Base-by-base conservation (phyloP, 2,329 filamentous ascomycete genomes). In the Monilinia vaccinii-corymbosi region DNA sequence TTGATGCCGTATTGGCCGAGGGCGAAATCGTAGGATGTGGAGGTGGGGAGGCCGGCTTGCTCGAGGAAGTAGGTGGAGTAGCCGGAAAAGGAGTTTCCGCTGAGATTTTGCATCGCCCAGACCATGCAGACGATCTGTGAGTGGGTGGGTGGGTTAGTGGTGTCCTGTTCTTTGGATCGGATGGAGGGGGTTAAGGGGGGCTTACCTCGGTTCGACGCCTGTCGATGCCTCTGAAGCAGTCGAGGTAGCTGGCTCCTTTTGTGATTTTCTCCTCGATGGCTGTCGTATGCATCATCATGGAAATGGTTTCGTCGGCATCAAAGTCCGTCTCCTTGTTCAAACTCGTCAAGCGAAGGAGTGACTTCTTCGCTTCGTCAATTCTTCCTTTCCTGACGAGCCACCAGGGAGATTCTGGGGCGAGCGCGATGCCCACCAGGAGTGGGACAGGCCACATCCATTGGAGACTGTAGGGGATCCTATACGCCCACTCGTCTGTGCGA, bases 101-200 rank as follows among this genome's bases (percentile, higher is more conserved):
- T 82, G 2, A 87, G 73, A 23, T 85, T 84, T 67, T 88, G 85
- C 3, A 84, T 84, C 4, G 81, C 79, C 75, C 85, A 87, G 8
- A 84, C 82, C 70, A 85, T 84, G 62, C 77, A 75, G 4, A 79
- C 76, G 38, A 83, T 81, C 67, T 59, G 28, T 44, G 14, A 14
- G 14, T 13, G 5, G 11, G 16, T 56, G 14, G 18, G 14, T 13
- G 5, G 11, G 16, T 56, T 36, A 48, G 10, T 25, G 23, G n/a
- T n/a, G n/a, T n/a, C 6, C 18, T 14, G 2, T 4, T 25, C 9
- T 14, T 2, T 23, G 5, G 10, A n/a, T 47, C 11, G 28, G 11
- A 7, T 18, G 7, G n/a, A 7, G 11, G 23, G 5, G n/a, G 18
- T 3, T 10, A 18, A 3, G 6, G 25, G 6, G 6, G 3, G 25